Base-by-base conservation (phyloP, 257 asterid species). In the Mentha longifolia region DNA sequence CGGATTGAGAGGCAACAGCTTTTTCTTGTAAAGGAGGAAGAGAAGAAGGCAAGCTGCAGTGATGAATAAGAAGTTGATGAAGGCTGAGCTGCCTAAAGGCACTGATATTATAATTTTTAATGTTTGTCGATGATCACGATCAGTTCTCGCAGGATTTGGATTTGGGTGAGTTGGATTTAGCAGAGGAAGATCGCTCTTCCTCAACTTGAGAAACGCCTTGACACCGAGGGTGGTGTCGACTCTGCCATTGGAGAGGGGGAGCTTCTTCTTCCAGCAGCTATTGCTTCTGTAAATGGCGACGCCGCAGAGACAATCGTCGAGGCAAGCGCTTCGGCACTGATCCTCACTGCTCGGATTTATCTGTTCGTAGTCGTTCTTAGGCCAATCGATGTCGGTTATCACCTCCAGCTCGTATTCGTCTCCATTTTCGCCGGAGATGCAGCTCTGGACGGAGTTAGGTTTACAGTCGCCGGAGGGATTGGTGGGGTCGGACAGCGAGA, bases 231-330 rank as follows among this genome's bases (percentile, higher is more conserved):
- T 2, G 0, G 12, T 9, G 56, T 84, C 87, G 2, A 63, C 15
- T 72, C 76, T 74, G 54, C 96, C 95, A 66, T 91, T 87, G 5
- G 95, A 85, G 35, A 88, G 78, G 3, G 96, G 96, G 19, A 84
- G 70, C 79, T 56, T 84, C 86, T 91, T 91, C 81, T 87, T 88
- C 95, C 96, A 88, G 60, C 97, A 91, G 73, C 61, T 79, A 6
- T 61, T 55, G 25, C 0, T 1, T 54, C 85, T 77, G 74, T 35
- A 76, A 50, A 88, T 72, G 0, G 89, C 65, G 17, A 65, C 92
- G 20, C 67, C 79, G n/a, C 96, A 89, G 17, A 91, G 63, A 73
- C 91, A 85, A 68, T 89, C 97, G 2, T 37, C 37, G 70, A 79
- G 43, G 74, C 96, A 91, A 55, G 87, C 68, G 3, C 47, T 67